These are phyloP conservation scores for Microbotryum violaceum DNA, from an alignment of 1,284 basidiomycete genomes.

Conservation along the genomic window DNA sequence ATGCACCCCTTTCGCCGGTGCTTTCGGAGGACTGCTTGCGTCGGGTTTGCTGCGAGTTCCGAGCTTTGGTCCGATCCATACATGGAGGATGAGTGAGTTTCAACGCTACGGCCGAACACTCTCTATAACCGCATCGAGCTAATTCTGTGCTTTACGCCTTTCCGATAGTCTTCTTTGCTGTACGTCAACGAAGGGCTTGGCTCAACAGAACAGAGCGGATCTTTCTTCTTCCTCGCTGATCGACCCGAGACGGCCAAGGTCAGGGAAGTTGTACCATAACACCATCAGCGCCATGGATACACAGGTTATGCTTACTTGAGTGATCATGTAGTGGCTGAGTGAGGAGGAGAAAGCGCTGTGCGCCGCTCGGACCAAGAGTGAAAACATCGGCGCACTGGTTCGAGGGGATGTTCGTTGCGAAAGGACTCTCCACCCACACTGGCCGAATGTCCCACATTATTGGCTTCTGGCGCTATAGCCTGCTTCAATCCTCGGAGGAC, in stretches of 20 bases:
- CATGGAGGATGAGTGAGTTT: conserved; percentile 27
- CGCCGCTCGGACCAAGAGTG: conserved; percentile 38
- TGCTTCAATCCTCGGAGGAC: conserved; percentile 27
- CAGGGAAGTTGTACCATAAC: neutral
- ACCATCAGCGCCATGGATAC: no score
- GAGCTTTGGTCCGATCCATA: conserved; percentile 19
- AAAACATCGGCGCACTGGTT: conserved; percentile 38
- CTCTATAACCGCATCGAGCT: no score
- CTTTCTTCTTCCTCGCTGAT: conserved; percentile 40
- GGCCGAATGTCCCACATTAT: no score
- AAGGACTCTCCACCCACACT: no score
- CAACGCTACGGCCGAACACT: conserved; percentile 26
- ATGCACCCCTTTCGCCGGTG: conserved; percentile 28
- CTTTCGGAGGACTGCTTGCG: conserved; percentile 38
- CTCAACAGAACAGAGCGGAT: conserved; percentile 5
- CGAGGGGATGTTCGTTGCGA: conserved; percentile 27
- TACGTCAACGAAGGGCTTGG: no score
- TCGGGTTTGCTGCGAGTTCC: conserved; percentile 21
- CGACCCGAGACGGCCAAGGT: conserved; percentile 39
- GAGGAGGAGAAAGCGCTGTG: conserved; percentile 37
- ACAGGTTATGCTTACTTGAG: no score
- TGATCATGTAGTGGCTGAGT: conserved; percentile 34
- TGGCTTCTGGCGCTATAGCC: no score
- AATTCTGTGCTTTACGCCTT: no score
- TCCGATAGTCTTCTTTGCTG: conserved; percentile 20